Evolutionary conservation across 75 land plant species (phyloP), one percentile per base, ranked within the genome.

Genomic region (Selaginella moellendorffii): DNA sequence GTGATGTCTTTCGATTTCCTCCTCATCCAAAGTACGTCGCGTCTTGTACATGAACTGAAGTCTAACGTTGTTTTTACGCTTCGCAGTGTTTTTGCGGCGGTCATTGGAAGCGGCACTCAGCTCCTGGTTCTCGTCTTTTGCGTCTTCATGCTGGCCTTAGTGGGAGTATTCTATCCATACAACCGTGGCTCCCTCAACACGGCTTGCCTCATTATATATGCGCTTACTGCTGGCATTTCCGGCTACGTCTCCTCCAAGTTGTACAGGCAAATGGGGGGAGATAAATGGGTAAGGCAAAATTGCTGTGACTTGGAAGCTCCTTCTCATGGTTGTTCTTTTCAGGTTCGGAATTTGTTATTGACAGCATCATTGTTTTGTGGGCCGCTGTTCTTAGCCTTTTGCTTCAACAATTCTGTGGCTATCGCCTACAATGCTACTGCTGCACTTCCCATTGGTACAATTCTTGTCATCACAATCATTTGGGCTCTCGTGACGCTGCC

Each of bases 1-100:
- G 89, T 21, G 92, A 87, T 76, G 85, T 87, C 1, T 87, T 87
- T 63, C 72, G 92, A 74, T 80, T 52, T 64, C 92, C 92, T 26
- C 68, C 65, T 1, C 56, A 76, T 56, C 59, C 59, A 56, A 56
- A 56, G 59, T 29, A 71, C 75, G 64, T 79, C 78, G 24, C 54
- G 19, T 24, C 21, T 8, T 21, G 2, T 19, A 56, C 24, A 56
- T 19, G 51, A 10, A 10, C 51, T 46, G 18, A 10, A 46, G 18
- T 46, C 18, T 56, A 8, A 56, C 59, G n/a, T 56, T 56, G 17
- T 56, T 24, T 56, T 24, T 24, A 56, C 18, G 51, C 14, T 46
- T 56, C n/a, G 59, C 59, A 56, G 59, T 14, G 51, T 82, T 24
- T 75, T 87, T 67, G 63, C 65, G 72, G 88, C 89, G 28, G 74